Evolutionary conservation across 192 early-diverging fungal species (phyloP), one percentile per base, ranked within the genome.

Genomic region (Coemansia asiatica): DNA sequence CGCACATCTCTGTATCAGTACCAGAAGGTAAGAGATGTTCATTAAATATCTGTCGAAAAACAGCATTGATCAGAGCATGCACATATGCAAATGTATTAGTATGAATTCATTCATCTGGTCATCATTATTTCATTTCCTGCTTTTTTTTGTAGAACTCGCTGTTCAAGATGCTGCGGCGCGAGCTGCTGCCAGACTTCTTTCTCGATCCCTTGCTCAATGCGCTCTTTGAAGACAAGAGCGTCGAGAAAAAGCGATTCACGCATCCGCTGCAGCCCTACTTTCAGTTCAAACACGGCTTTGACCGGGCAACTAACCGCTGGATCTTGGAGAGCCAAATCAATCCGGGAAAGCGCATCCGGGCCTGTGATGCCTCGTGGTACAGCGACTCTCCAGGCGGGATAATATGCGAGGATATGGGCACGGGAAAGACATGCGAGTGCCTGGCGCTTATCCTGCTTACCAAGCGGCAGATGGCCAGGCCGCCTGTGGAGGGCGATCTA

Each of bases 361-460:
- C 74, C 5, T 44, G 60, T 19, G 67, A 76, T 63, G 71, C 76
- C 2, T 62, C 70, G n/a, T 76, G 75, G 75, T 76, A 74, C 49
- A 65, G 66, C 59, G 66, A 74, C 44, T 60, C 73, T 0, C 72
- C 64, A 7, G 89, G 88, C 21, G 91, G 93, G 0, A 90, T 94
- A 55, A 87, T 94, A 44, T 92, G 89, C 71, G 93, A 93, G 65
- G 91, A 93, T 27, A 95, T 95, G 93, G 92, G 93, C n/a, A 91
- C 89, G 1, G 93, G 92, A 8, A 92, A 92, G 63, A 92, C 90
- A 0, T 86, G 86, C 67, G 85, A 90, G 21, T 89, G 88, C 47
- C 70, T 93, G 13, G 86, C 90, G 10, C 69, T 88, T 9, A 85
- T 89, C 18, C 68, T 89, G 6, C 71, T 82, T 27, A 90, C 91